Percentiles rank a stretch among this genome's conserved stretches.
These are phyloP conservation scores for Ceratobasidium sp. DNA, from an alignment of 1,284 basidiomycete genomes.

Conservation along the genomic window DNA sequence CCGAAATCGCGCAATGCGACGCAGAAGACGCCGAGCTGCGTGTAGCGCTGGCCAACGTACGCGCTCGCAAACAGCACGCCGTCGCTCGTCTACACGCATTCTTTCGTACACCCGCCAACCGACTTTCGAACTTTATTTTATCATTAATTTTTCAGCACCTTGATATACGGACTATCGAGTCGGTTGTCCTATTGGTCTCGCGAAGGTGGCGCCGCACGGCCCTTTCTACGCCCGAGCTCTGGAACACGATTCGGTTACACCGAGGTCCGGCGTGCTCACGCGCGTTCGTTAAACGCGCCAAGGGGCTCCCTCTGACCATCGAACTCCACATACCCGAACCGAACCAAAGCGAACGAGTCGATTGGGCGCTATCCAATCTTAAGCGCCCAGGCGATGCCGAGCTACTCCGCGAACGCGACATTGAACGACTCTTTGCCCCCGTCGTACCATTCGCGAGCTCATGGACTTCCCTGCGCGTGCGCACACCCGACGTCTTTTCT, in stretches of 20 bases:
- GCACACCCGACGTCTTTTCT: conserved; percentile 13
- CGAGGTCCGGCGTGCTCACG: conserved; percentile 11
- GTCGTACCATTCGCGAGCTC: conserved; percentile 10
- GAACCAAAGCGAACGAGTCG: conserved; percentile 11
- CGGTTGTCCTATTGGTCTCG: conserved; percentile 14
- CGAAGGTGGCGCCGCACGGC: conserved; percentile 11
- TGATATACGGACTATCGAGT: conserved; percentile 24
- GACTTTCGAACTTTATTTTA: neutral
- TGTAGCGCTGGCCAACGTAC: conserved; percentile 5
- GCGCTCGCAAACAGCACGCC: conserved; percentile 28
- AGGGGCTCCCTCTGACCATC: conserved; percentile 9
- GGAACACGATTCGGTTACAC: conserved; percentile 25
- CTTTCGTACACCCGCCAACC: conserved; percentile 32
- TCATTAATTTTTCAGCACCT: conserved; percentile 14
- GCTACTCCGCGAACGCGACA: conserved; percentile 16
- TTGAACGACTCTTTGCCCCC: conserved; percentile 26
- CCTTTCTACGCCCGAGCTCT: conserved; percentile 11
- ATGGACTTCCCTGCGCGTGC: conserved; percentile 14
- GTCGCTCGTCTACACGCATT: conserved; percentile 18
- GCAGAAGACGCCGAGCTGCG: conserved; percentile 22
- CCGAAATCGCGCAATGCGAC: conserved; percentile 31
- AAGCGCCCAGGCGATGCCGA: conserved; percentile 35
- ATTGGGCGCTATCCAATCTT: conserved; percentile 20
- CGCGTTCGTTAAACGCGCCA: conserved; percentile 25
- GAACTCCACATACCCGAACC: conserved; percentile 27